These are phyloP conservation scores for Xylaria cubensis DNA, from an alignment of 495 filamentous ascomycete genomes.

Conservation along the genomic window DNA sequence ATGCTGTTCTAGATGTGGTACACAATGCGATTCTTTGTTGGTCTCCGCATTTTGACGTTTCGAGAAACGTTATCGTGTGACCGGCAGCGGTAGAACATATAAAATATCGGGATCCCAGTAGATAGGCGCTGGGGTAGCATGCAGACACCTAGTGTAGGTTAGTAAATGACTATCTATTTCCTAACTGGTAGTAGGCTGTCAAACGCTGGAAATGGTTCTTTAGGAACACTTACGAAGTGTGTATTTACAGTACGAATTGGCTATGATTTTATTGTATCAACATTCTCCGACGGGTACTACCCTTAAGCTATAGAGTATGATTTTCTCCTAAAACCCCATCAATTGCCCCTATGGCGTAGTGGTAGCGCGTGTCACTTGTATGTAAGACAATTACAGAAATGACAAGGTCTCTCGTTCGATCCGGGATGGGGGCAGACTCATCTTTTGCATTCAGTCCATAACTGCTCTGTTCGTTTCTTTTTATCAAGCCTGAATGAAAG, in stretches of 20 bases:
- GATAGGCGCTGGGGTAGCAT: neutral
- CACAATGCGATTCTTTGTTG: neutral
- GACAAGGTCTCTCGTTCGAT: slow-evolving; percentile 33
- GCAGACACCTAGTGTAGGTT: neutral
- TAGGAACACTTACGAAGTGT: neutral
- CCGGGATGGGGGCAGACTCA: slow-evolving; percentile 26
- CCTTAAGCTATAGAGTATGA: neutral
- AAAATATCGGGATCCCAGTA: neutral
- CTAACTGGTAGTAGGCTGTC: neutral
- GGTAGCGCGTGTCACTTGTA: slow-evolving; percentile 32
- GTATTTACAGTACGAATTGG: neutral
- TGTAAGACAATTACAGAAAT: neutral
- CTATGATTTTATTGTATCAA: neutral
- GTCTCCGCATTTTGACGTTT: slow-evolving; percentile 4
- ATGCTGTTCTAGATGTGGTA: neutral
- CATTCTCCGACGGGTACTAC: too few relatives aligned
- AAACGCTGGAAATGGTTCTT: neutral
- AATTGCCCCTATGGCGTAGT: slow-evolving; percentile 29
- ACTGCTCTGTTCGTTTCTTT: too few relatives aligned
- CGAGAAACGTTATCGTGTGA: neutral
- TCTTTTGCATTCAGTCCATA: neutral
- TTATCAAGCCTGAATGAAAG: too few relatives aligned
- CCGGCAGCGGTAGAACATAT: neutral
- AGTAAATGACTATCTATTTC: neutral
- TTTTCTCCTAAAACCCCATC: neutral